Base-by-base conservation (phyloP, 1,139 yeast genomes). In the Nakaseomyces bracarensis region DNA sequence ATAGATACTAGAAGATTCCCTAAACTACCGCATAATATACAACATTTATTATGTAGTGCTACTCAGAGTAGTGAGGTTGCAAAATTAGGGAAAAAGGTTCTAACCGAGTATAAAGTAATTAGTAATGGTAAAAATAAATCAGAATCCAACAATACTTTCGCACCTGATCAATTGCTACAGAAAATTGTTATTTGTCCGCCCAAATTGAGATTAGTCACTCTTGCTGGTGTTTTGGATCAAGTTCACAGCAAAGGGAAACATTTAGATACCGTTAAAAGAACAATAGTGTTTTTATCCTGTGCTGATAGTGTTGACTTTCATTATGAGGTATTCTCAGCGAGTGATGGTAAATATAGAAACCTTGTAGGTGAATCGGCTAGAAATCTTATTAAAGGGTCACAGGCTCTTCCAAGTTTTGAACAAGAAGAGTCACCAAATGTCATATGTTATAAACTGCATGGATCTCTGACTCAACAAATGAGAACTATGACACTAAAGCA, bases 261-360 rank as follows among this genome's bases (percentile, higher is more conserved):
- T 11, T 27, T 25, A 13, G 40, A 31, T 10, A 50, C 54, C 13
- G 60, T 54, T 10, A 59, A 63, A 1, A 75, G 86, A 54, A 77
- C 91, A 1, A 81, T 91, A 59, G 89, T 93, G 0, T 91, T 91
- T 61, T 74, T 87, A 51, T 83, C 96, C 7, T 91, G 98, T 65
- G 79, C 97, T 0, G 97, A 91, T 58, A 83, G 96, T 11, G 97
- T 93, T 18, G 87, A 91, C 52, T 91, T 83, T 66, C 96, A 91
- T 64, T 86, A 79, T 61, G 75, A 77, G 40, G 81, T 78, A 0
- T 79, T 89, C 53, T 72, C 93, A 3, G 46, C 57, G 4, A 48
- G 49, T 39, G 57, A 56, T 38, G 47, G 49, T 3, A 45, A 49
- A 31, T 48, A 56, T 29, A 50, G 48, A 11, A 52, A 51, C 34